Conservation (phyloP, 2,329 filamentous ascomycete genomes). For the Sclerotinia subarctica region DNA sequence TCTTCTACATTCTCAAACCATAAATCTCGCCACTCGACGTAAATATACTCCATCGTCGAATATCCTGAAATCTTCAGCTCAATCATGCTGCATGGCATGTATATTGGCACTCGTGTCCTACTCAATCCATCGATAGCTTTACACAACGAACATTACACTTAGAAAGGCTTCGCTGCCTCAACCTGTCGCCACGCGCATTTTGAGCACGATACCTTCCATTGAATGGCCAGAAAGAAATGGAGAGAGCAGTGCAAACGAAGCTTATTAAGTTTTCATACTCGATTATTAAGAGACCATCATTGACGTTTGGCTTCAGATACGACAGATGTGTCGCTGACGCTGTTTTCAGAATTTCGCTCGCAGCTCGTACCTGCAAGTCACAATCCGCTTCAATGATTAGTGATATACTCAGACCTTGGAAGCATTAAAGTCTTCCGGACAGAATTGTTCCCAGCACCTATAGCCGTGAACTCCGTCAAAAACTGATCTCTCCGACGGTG, state of each 20-base stretch:
- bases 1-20: background rate
- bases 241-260: background rate
- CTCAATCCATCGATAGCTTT: background rate
- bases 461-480: background rate
- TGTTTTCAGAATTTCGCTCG: background rate
- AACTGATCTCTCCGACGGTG: background rate
- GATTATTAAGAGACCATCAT: background rate
- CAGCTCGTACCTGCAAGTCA: background rate
- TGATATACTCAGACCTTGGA: background rate
- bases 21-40: background rate
- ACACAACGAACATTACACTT: background rate
- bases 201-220: background rate
- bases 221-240: too few species aligned
- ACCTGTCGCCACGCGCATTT: background rate
- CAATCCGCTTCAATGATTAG: conserved; percentile 1
- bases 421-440: background rate
- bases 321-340: background rate
- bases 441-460: too few species aligned
- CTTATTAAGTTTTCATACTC: background rate
- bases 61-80: background rate
- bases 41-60: background rate
- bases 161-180: background rate
- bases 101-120: too few species aligned
- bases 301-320: background rate
- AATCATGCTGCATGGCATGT: background rate